phyloP scores from a whole-genome alignment of 2,329 filamentous ascomycete species.

The Fusarium sp. region DNA sequence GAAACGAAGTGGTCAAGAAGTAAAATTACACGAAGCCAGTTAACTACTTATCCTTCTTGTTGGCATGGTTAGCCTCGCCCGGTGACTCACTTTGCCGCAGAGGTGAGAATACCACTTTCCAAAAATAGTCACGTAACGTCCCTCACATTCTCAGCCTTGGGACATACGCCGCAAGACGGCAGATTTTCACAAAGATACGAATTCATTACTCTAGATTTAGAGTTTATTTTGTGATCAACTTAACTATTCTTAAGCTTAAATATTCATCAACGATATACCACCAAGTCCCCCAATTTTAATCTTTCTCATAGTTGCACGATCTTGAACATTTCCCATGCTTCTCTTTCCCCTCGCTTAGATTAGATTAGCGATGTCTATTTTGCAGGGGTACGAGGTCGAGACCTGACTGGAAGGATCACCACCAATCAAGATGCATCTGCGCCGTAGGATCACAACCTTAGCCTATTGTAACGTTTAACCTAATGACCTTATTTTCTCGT shows the following conservation, averaged over 20 bases:
- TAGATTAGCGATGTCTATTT: background rate
- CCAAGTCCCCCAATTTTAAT: no score
- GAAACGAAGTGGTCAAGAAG: background rate
- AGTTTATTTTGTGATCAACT: background rate
- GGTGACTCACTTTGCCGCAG: background rate
- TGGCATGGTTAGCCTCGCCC: no score
- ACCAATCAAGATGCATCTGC: background rate
- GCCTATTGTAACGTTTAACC: no score
- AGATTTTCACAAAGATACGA: background rate
- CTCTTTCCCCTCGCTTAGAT: no score
- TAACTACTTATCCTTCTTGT: background rate
- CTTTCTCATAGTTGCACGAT: no score
- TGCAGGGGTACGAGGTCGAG: background rate
- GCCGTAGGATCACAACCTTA: background rate
- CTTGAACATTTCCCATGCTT: no score
- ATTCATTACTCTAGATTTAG: background rate
- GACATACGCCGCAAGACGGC: background rate
- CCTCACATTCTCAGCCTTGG: background rate
- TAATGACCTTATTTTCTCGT: no score
- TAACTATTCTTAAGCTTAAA: no score
- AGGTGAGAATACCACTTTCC: background rate
- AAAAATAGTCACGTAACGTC: background rate
- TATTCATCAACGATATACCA: no score
- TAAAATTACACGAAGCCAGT: background rate
- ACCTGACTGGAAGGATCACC: background rate